Evolutionary conservation across 345 rosid genomes (phyloP), one percentile per base, ranked within the genome.

Genomic region (Camelina neglecta): DNA sequence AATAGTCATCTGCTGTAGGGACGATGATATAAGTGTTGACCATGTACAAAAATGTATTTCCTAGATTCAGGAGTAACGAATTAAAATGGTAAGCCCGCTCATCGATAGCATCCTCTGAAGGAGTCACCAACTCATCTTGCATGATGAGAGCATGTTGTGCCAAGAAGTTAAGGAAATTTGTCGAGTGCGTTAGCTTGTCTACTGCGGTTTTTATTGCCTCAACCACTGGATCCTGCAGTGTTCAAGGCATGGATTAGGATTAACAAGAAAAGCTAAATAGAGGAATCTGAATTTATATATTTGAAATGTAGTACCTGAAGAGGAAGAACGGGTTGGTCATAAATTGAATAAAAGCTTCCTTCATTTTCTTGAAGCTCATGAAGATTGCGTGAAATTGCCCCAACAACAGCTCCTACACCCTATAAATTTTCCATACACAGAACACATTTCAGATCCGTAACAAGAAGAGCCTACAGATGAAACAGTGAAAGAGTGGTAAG

Each of bases 341-440:
- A 96, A 51, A 96, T 91, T 29, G 99, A 96, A 65, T 89, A 74
- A 81, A 87, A 89, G 84, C 99, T 96, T 84, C 98, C 99, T 71
- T 89, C 98, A 31, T 89, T 87, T 71, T 88, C 98, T 78, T 93
- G 98, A 80, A 96, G 98, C 62, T 96, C 98, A 69, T 94, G 98
- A 66, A 96, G 96, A 84, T 96, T 96, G 41, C 99, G 97, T 39
- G 99, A 96, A 70, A 96, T 77, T 15, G 99, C 99, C 53, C 99
- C 98, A 76, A 89, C 90, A 84, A 96, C 99, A 65, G 99, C 99
- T 59, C 98, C 99, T 45, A 96, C 76, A 26, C 99, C 98, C 99
- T 95, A 80, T 58, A 83, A 60, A 72, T 51, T 26, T 26, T 69
- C 48, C 50, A 47, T 15, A 63, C 38, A 62, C 26, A 51, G 33